Evolutionary conservation across 441 rosid genomes (phyloP).

Genomic region (Gossypium schwendimanii): DNA sequence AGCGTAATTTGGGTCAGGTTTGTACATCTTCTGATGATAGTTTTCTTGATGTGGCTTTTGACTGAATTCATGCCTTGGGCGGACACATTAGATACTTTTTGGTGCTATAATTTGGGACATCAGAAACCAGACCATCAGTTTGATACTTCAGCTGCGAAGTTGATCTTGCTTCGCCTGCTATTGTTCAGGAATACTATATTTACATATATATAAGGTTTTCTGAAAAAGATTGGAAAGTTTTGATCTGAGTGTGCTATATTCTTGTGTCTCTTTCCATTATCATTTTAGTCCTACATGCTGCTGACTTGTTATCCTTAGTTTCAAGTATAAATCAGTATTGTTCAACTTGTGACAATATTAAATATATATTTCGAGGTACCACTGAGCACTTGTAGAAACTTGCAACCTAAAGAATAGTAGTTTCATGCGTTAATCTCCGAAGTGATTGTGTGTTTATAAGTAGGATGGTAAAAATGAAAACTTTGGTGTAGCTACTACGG

Average conservation of each 20-base stretch:
- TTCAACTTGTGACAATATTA: background rate
- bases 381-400: background rate
- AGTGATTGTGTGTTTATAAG: background rate
- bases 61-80: background rate
- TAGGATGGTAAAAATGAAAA: background rate
- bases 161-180: background rate
- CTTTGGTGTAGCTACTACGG: background rate
- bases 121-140: background rate
- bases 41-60: background rate
- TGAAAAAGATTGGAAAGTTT: background rate
- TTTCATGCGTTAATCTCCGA: background rate
- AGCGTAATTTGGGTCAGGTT: slow-evolving; percentile 93
- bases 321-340: background rate
- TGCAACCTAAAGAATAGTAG: background rate
- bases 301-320: background rate
- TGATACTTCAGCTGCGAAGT: slow-evolving; percentile 4
- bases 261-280: background rate
- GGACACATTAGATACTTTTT: background rate
- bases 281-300: background rate
- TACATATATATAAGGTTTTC: too few relatives aligned
- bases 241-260: background rate
- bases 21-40: slow-evolving; percentile 16
- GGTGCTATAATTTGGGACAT: background rate
- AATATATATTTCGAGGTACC: background rate
- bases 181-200: background rate